Evolutionary conservation across 345 rosid species (phyloP).

Genomic region (Gossypium thurberi): DNA sequence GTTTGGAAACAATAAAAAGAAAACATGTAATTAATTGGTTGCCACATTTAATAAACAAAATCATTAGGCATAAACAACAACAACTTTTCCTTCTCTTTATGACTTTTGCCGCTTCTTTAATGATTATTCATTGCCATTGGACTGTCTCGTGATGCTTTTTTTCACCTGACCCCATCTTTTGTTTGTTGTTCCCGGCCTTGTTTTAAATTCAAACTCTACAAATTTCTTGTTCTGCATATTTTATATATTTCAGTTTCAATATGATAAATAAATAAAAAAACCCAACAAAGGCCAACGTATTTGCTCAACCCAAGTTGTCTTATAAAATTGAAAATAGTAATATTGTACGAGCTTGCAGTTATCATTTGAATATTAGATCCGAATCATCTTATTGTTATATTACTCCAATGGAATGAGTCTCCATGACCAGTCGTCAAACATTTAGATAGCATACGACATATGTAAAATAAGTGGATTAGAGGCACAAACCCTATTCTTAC

Average conservation of each 20-base stretch:
- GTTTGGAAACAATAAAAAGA: neutral
- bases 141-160: neutral
- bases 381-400: too few species aligned
- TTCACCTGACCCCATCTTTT: slow-evolving; percentile 22
- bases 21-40: neutral
- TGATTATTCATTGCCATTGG: neutral
- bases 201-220: neutral
- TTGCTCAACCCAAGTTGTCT: neutral
- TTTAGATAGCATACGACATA: too few species aligned
- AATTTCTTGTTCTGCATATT: neutral
- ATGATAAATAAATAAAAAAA: neutral
- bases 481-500: too few species aligned
- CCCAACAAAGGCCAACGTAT: neutral
- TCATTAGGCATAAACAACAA: neutral
- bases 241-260: neutral
- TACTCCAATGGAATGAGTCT: too few species aligned
- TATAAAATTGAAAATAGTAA: neutral
- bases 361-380: too few species aligned
- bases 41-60: slow-evolving; percentile 12
- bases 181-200: neutral
- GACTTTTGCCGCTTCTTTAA: slow-evolving; percentile 5
- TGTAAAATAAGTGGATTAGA: too few species aligned
- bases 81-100: slow-evolving; percentile 11
- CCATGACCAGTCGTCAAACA: too few species aligned
- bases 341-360: too few species aligned